phyloP scores from a whole-genome alignment of 441 rosid genomes.

The Syzygium syzygioides region DNA sequence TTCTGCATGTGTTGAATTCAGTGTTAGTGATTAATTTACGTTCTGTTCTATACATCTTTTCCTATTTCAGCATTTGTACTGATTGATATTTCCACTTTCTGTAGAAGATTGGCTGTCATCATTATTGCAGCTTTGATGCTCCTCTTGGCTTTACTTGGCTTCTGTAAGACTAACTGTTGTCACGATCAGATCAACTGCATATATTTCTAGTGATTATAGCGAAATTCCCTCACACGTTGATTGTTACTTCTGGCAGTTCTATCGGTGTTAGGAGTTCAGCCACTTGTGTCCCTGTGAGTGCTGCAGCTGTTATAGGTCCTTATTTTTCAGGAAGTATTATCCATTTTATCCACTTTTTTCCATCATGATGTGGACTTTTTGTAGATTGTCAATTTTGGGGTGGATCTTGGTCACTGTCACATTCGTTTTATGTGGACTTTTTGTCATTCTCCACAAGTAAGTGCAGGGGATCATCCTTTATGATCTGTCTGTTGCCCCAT shows the following conservation, averaged over 20 bases:
- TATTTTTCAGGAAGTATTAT: not conserved
- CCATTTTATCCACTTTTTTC: not conserved
- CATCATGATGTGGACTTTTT: not conserved
- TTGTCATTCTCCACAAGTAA: not conserved
- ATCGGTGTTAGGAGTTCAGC: slow-evolving; percentile 41
- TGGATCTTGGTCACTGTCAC: slow-evolving; percentile 2
- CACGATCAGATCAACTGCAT: not conserved
- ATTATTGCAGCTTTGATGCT: slow-evolving; percentile 49
- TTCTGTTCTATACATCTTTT: not conserved
- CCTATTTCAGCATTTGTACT: not conserved
- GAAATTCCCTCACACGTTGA: not conserved
- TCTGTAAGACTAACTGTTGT: slow-evolving; percentile 36
- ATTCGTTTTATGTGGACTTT: not conserved
- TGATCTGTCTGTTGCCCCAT: not conserved
- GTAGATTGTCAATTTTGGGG: not conserved
- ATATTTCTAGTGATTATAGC: not conserved
- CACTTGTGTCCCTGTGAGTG: slow-evolving; percentile 59
- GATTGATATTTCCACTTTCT: not conserved
- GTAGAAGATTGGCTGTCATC: slow-evolving; percentile 48
- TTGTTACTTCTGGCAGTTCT: slow-evolving; percentile 31
- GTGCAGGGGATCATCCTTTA: not conserved
- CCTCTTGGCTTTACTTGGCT: slow-evolving; percentile 49
- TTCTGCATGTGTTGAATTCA: slow-evolving; percentile 24
- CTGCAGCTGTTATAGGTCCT: not conserved
- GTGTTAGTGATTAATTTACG: slow-evolving; percentile 28